These are phyloP conservation scores for Cercospora janseana DNA, from an alignment of 2,329 filamentous ascomycete species.

Conservation along the genomic window DNA sequence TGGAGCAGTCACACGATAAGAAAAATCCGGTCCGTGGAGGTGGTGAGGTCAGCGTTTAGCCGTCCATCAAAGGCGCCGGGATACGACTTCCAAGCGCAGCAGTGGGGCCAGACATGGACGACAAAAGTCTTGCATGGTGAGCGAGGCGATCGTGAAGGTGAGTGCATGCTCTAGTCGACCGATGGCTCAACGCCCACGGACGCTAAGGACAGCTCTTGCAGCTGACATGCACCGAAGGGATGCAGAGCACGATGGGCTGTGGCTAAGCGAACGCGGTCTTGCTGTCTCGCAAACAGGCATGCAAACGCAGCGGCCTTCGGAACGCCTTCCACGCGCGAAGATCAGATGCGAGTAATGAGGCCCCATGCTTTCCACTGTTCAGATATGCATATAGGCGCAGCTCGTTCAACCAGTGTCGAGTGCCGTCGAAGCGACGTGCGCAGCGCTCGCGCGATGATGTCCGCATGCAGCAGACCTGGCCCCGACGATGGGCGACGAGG, in stretches of 20 bases:
- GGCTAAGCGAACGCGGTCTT: background rate
- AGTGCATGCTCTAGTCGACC: slow-evolving; percentile 15
- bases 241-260: slow-evolving; percentile 3
- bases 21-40: background rate
- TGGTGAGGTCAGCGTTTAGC: slow-evolving; percentile 16
- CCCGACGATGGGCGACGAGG: slow-evolving; percentile 17
- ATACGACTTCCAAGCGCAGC: slow-evolving; percentile 19
- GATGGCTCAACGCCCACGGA: slow-evolving; percentile 23
- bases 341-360: background rate
- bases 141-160: slow-evolving; percentile 12
- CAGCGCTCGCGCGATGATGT: slow-evolving; percentile 16
- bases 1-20: slow-evolving; percentile 2
- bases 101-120: background rate
- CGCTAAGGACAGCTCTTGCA: slow-evolving; percentile 14
- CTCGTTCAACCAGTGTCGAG: background rate
- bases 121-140: background rate
- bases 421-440: slow-evolving; percentile 3
- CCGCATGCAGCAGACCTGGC: slow-evolving; percentile 19
- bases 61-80: slow-evolving; percentile 23
- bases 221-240: slow-evolving; percentile 12
- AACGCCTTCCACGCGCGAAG: slow-evolving; percentile 20
- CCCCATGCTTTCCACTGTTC: slow-evolving; percentile 2
- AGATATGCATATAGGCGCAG: slow-evolving; percentile 10
- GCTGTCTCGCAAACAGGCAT: slow-evolving; percentile 1
- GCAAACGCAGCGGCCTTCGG: slow-evolving; percentile 2